A percentile compares a stretch with the other conserved stretches of the same genome.
phyloP scores from a whole-genome alignment of 2,329 filamentous ascomycete genomes.

The Sporothrix sp. region DNA sequence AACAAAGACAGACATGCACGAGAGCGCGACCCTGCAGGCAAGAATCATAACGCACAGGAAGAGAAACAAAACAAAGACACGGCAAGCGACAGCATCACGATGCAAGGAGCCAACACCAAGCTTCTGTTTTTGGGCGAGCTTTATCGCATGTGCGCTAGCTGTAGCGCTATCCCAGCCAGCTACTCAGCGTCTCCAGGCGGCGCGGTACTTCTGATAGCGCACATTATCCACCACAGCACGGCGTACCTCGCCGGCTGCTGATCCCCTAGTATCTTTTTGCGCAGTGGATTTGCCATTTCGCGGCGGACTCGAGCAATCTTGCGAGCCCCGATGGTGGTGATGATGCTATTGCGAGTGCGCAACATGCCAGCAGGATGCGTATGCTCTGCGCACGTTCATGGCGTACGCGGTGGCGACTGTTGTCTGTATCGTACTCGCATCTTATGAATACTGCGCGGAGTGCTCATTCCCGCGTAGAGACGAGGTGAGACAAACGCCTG shows the following conservation, averaged over 20 bases:
- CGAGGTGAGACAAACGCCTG: not conserved
- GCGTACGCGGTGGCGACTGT: too few relatives aligned
- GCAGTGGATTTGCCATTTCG: too few relatives aligned
- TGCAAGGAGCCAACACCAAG: not conserved
- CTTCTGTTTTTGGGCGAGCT: too few relatives aligned
- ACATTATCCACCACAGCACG: not conserved
- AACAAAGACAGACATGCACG: not conserved
- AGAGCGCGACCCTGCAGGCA: too few relatives aligned
- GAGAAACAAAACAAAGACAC: not conserved
- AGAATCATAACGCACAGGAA: not conserved
- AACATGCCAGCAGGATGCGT: too few relatives aligned
- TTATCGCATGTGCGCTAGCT: not conserved
- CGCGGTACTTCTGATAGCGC: not conserved
- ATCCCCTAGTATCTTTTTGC: not conserved
- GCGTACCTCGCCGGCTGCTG: not conserved
- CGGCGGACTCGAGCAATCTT: too few relatives aligned
- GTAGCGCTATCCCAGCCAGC: not conserved
- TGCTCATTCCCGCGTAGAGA: too few relatives aligned
- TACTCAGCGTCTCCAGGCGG: not conserved
- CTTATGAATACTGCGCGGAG: too few relatives aligned
- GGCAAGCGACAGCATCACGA: not conserved
- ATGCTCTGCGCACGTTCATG: too few relatives aligned
- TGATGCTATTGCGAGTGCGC: too few relatives aligned
- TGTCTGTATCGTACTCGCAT: too few relatives aligned
- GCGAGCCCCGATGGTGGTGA: too few relatives aligned